Base-by-base conservation (phyloP, 1,284 basidiomycete genomes). In the Austroboletus novae-zelandiae region DNA sequence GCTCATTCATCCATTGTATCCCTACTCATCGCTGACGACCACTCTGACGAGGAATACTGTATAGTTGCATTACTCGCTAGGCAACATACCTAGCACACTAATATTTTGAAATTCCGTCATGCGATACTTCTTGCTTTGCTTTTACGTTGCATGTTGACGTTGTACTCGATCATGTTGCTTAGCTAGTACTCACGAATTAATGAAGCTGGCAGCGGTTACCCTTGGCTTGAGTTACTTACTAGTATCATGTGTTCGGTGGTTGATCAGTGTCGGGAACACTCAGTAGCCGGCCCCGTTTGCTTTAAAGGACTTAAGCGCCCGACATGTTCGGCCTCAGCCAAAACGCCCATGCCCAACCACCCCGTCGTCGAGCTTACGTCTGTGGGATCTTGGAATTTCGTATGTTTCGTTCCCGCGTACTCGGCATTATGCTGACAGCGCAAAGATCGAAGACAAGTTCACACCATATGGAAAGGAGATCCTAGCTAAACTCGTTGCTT, bases 391-490 rank as follows among this genome's bases (percentile, higher is more conserved):
- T 92, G 90, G 90, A 81, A 86, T 47, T 78, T 92, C 76, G 89
- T 91, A 58, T 44, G 75, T 64, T 29, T 40, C 31, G 31, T 36
- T 6, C n/a, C 47, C 31, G 37, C 23, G 57, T 15, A 23, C n/a
- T n/a, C 48, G 40, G 43, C n/a, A 23, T 15, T 45, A 17, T 23
- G 17, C 53, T 46, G 35, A 57, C 43, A 43, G 15, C 39, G 39
- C 40, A 15, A 39, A 95, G 92, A 75, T 95, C 50, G 90, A 94
- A 74, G 88, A 92, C 76, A 92, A 91, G 72, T 89, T 98, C 79
- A 91, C 91, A 7, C 80, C 86, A 11, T 91, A 81, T 61, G 96
- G 86, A 35, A 95, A 94, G 73, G 85, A 94, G 60, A 89, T 84
- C 6, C 78, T 98, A 42, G 77, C 82, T 45, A 94, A 89, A 63